phyloP scores from a whole-genome alignment of 176 grass and related monocot species.

The Carex pumila region DNA sequence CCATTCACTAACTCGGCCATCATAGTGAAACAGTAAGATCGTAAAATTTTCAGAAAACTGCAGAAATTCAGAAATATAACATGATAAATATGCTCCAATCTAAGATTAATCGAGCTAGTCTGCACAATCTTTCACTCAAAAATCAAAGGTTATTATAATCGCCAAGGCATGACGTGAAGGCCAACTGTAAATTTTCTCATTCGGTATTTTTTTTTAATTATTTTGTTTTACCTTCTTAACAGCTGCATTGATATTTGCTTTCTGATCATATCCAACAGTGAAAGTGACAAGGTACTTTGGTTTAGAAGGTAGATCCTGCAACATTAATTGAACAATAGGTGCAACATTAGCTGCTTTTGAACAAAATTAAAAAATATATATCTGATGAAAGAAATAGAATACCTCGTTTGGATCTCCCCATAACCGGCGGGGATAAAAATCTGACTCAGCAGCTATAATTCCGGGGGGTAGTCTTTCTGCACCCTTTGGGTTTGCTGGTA shows the following conservation, averaged over 20 bases:
- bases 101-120: neutral
- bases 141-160: neutral
- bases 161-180: neutral
- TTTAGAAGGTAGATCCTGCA: constrained; percentile 29
- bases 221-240: constrained; percentile 32
- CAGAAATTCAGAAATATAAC: constrained; percentile 5
- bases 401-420: constrained; percentile 48
- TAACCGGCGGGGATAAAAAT: constrained; percentile 38
- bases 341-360: neutral
- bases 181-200: neutral
- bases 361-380: neutral
- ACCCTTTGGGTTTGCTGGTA: constrained; percentile 27
- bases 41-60: constrained; percentile 57
- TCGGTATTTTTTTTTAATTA: neutral
- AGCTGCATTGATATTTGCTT: constrained; percentile 33
- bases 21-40: constrained; percentile 49
- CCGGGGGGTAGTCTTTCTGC: constrained; percentile 35
- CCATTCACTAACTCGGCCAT: constrained; percentile 45
- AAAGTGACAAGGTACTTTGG: constrained; percentile 40
- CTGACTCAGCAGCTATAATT: constrained; percentile 28
- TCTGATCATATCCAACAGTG: constrained; percentile 35
- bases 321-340: neutral
- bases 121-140: neutral
- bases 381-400: neutral
- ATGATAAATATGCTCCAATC: neutral